phyloP scores from a whole-genome alignment of 148 eudicot genomes.

The Mesembryanthemum crystallinum region DNA sequence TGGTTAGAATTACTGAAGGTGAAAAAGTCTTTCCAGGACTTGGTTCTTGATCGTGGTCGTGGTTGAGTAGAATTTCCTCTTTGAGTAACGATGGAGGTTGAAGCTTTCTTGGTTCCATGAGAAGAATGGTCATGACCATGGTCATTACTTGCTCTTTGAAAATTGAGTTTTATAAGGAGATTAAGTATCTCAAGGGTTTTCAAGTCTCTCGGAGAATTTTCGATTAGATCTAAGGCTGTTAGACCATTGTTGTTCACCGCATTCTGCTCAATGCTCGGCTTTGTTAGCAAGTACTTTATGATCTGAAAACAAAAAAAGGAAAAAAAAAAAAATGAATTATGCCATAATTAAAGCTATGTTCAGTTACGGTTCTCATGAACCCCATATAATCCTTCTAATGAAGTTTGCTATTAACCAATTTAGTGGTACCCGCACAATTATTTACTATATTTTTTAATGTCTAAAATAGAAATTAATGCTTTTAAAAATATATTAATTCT shows the following conservation, averaged over 20 bases:
- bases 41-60: constrained; percentile 8
- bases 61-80: neutral
- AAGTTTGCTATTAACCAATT: too few relatives aligned
- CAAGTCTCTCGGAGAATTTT: constrained; percentile 40
- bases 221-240: constrained; percentile 34
- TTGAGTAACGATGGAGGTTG: neutral
- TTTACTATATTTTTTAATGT: too few relatives aligned
- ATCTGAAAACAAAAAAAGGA: constrained; percentile 24
- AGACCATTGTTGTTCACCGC: constrained; percentile 31
- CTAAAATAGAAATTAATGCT: too few relatives aligned
- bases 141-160: neutral
- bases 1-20: constrained; percentile 11
- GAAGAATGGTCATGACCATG: neutral
- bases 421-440: too few relatives aligned
- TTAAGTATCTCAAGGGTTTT: constrained; percentile 34
- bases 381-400: too few relatives aligned
- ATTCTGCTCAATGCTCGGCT: constrained; percentile 17
- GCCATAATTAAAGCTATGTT: too few relatives aligned
- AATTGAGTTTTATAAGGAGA: constrained; percentile 25
- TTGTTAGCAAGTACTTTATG: constrained; percentile 27
- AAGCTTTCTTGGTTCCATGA: neutral
- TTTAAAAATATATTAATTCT: too few relatives aligned
- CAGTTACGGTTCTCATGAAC: too few relatives aligned
- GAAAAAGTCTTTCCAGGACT: constrained; percentile 30
- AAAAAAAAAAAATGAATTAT: neutral